These are phyloP conservation scores for Astrothelium macrocarpum DNA, from an alignment of 495 filamentous ascomycete species.

Conservation along the genomic window DNA sequence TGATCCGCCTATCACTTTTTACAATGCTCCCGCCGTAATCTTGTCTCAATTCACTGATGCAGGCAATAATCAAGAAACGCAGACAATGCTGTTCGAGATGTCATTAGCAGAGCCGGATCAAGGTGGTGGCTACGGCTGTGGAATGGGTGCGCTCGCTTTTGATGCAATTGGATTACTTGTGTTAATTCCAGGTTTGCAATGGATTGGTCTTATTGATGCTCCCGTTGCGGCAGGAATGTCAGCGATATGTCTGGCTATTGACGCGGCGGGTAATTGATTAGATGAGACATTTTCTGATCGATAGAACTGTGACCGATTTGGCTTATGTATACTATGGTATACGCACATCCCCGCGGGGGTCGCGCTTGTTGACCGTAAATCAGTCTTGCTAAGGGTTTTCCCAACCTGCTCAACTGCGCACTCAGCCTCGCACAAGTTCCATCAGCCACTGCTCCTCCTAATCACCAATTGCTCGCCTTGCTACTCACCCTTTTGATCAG, in stretches of 20 bases:
- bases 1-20: background rate
- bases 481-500: too few species aligned
- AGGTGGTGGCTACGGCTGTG: background rate
- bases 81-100: background rate
- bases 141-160: background rate
- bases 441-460: too few species aligned
- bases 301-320: too few species aligned
- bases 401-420: too few species aligned
- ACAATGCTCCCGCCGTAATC: background rate
- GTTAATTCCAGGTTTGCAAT: background rate
- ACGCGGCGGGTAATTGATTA: too few species aligned
- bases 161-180: background rate
- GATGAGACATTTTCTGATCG: too few species aligned
- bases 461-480: too few species aligned
- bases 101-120: background rate
- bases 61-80: background rate
- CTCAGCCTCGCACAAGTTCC: too few species aligned
- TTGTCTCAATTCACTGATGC: background rate
- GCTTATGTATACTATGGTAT: too few species aligned
- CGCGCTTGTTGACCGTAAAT: too few species aligned
- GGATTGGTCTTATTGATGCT: background rate
- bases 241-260: background rate
- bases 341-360: too few species aligned
- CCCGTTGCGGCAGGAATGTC: background rate
- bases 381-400: too few species aligned